Percentiles rank a stretch among this genome's conserved stretches.
These are phyloP conservation scores for Backusella parvicylindrica DNA, from an alignment of 192 early-diverging fungal genomes.

Conservation along the genomic window DNA sequence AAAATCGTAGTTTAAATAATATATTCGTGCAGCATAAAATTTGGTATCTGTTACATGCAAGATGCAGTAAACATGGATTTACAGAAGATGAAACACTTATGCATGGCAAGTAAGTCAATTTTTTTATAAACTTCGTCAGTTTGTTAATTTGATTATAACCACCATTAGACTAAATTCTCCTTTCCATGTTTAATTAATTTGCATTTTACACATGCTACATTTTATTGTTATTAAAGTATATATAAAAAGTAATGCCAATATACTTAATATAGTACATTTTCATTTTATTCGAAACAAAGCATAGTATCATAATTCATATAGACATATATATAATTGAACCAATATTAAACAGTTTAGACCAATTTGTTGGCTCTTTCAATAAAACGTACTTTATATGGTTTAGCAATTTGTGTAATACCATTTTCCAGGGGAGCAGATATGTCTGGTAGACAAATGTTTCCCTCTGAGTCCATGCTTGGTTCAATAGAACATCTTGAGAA, in stretches of 20 bases:
- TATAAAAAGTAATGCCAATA: too few species aligned
- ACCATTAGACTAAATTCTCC: too few species aligned
- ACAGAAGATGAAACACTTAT: neutral
- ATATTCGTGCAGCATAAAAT: neutral
- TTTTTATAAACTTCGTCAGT: neutral
- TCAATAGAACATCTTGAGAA: neutral
- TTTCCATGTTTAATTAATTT: neutral
- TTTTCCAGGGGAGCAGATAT: neutral
- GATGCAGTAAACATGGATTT: neutral
- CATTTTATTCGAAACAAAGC: neutral
- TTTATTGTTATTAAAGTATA: too few species aligned
- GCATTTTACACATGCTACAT: neutral
- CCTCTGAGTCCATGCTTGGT: neutral
- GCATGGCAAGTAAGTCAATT: neutral
- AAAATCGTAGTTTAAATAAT: neutral
- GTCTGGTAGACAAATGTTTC: neutral
- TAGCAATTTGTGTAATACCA: neutral
- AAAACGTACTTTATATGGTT: neutral
- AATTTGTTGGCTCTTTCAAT: neutral
- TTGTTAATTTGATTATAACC: too few species aligned
- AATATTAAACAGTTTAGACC: neutral
- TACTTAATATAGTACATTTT: neutral
- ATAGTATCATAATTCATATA: neutral
- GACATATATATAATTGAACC: neutral
- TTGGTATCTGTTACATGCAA: neutral